These are phyloP conservation scores for Linnemannia schmuckeri DNA, from an alignment of 192 early-diverging fungal species.

Conservation along the genomic window DNA sequence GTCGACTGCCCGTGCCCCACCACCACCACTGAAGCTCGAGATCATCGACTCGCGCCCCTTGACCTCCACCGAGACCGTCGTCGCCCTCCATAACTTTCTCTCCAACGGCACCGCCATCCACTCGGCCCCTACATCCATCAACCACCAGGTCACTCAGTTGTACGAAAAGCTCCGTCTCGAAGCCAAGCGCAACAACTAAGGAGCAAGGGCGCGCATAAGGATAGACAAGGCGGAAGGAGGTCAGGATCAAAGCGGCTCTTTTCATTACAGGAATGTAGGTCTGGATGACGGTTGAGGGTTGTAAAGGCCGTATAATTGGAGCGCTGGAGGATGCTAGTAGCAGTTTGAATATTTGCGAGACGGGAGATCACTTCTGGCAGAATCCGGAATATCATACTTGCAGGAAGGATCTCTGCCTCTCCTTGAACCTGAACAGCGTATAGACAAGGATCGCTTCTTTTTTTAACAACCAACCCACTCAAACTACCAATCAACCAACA, in stretches of 20 bases:
- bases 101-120: conserved; percentile 55
- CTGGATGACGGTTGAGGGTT: background rate
- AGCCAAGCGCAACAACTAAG: conserved; percentile 44
- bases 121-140: conserved; percentile 51
- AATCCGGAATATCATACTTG: background rate
- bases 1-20: conserved; percentile 24
- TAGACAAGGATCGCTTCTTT: background rate
- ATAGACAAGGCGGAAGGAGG: background rate
- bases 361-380: no score
- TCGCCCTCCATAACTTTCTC: conserved; percentile 33
- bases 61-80: conserved; percentile 33
- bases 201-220: no score
- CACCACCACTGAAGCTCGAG: conserved; percentile 53
- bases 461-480: background rate
- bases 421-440: background rate
- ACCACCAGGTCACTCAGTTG: conserved; percentile 52
- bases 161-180: conserved; percentile 53
- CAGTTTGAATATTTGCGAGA: no score
- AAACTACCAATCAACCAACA: background rate
- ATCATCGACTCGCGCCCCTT: conserved; percentile 30
- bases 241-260: background rate
- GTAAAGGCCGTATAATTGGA: no score
- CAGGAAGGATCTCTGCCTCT: background rate
- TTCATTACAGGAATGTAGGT: background rate
- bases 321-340: no score